Base-by-base conservation (phyloP, 2,329 filamentous ascomycete species). In the Thyridium curvatum region DNA sequence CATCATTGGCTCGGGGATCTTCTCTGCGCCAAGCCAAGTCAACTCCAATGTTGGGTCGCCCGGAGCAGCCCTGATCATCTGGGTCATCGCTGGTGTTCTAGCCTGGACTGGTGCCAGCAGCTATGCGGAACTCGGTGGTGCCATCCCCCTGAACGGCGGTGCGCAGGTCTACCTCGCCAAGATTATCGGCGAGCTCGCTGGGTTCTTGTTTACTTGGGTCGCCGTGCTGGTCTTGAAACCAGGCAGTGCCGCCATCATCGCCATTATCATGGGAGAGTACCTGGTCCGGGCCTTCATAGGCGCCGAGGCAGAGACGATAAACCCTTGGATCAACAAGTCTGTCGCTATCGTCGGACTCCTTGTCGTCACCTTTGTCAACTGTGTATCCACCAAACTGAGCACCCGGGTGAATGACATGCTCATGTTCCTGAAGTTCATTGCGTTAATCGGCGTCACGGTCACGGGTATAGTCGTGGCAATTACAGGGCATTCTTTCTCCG, bases 211-310 rank as follows among this genome's bases (percentile, higher is more conserved):
- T 61, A 94, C 90, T 2, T 98, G 93, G 93, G 89, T 87, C 37
- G 90, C 93, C 1, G 88, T 97, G 13, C 76, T 93, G 43, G 93
- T 98, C 12, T 69, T 98, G 45, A 97, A 96, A 65, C 93, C 93
- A 1, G 93, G 93, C 3, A 86, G 86, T 30, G 83, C 89, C 9
- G 93, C 93, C 45, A 98, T 98, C 56, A 88, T 98, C 47, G 77
- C 91, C 48, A 96, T 98, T 50, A 96, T 98, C 54, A 96, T 97
- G 71, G 93, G 93, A 32, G 93, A 98, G 64, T 98, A 98, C 56
- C 69, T 95, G n/a, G 87, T 96, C 38, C 77, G 89, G 34, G 90
- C 89, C 12, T 74, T 85, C 32, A 83, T 94, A 42, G 90, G 90
- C 8, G 81, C 89, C n/a, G 87, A 95, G 41, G 86, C 86, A 3